Evolutionary conservation across 2,329 filamentous ascomycete genomes (phyloP).

Genomic region (Paraconiothyrium brasiliense): DNA sequence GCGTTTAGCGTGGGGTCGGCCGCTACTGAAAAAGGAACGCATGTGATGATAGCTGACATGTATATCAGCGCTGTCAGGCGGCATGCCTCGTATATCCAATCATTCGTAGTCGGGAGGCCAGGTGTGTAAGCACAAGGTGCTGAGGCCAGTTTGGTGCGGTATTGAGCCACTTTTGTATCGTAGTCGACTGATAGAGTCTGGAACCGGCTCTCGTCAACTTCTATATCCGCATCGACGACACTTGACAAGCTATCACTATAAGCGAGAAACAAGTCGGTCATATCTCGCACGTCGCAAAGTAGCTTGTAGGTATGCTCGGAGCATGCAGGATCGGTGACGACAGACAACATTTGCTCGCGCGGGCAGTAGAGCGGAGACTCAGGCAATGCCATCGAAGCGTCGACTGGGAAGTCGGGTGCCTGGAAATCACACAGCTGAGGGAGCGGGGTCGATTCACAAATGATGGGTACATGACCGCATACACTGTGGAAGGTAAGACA

Average conservation of each 20-base stretch:
- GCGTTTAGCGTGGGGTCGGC: slow-evolving; percentile 30
- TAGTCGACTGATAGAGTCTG: slow-evolving; percentile 21
- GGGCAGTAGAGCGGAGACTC: slow-evolving; percentile 49
- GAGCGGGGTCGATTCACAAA: slow-evolving; percentile 35
- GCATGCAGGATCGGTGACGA: slow-evolving; percentile 33
- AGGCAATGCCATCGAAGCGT: slow-evolving; percentile 28
- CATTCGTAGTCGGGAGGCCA: slow-evolving; percentile 30
- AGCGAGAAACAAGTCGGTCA: slow-evolving; percentile 41
- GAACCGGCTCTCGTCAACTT: slow-evolving; percentile 11
- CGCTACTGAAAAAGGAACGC: slow-evolving; percentile 40
- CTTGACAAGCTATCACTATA: slow-evolving; percentile 16
- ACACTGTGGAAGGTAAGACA: slow-evolving; percentile 27
- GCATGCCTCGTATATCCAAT: slow-evolving; percentile 48
- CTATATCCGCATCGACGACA: slow-evolving; percentile 13
- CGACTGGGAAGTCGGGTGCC: slow-evolving; percentile 14
- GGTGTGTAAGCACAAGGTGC: slow-evolving; percentile 36
- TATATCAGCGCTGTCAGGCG: slow-evolving; percentile 47
- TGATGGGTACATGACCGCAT: slow-evolving; percentile 38
- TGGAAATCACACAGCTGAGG: slow-evolving; percentile 29
- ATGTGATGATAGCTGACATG: slow-evolving; percentile 38
- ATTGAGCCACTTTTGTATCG: slow-evolving; percentile 23
- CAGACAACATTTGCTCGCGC: slow-evolving; percentile 29
- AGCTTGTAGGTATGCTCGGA: slow-evolving; percentile 33
- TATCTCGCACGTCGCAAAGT: slow-evolving; percentile 42
- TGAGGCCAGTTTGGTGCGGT: slow-evolving; percentile 27